Conservation (phyloP, 2,329 filamentous ascomycete genomes). For the Fusarium multiceps region DNA sequence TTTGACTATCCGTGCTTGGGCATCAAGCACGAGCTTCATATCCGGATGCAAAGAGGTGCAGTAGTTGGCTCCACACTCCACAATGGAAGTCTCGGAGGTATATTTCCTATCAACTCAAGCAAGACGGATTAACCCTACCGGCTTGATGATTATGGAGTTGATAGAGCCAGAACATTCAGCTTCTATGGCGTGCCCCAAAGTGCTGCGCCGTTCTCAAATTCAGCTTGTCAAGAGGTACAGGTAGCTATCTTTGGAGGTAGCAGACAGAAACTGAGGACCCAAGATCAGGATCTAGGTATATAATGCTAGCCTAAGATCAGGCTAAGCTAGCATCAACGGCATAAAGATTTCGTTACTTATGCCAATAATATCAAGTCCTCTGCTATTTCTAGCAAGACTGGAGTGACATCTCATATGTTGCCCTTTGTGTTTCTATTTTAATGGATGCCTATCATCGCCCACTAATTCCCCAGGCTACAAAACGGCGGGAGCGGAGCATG, state of each 20-base stretch:
- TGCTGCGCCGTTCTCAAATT: neutral
- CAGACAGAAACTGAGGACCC: neutral
- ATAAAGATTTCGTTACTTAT: neutral
- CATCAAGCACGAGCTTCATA: conserved; percentile 1
- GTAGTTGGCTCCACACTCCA: conserved; percentile 11
- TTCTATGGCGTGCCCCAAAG: neutral
- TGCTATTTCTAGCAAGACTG: neutral
- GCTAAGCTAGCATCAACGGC: neutral
- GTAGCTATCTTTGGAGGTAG: neutral
- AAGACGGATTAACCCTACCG: neutral
- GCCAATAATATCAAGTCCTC: neutral
- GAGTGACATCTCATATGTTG: neutral
- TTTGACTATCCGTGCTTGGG: neutral
- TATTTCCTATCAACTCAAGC: neutral
- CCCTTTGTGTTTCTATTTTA: neutral
- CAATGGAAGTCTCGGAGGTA: neutral
- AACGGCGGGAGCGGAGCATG: conserved; percentile 26
- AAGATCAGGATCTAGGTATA: neutral
- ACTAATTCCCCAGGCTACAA: conserved; percentile 13
- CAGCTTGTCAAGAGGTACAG: neutral
- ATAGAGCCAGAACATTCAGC: neutral
- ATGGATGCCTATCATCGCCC: neutral
- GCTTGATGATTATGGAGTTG: neutral
- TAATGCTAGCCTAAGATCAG: neutral
- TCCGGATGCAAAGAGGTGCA: conserved; percentile 15